These are phyloP conservation scores for Nemania sp. DNA, from an alignment of 2,329 filamentous ascomycete species.

Conservation along the genomic window DNA sequence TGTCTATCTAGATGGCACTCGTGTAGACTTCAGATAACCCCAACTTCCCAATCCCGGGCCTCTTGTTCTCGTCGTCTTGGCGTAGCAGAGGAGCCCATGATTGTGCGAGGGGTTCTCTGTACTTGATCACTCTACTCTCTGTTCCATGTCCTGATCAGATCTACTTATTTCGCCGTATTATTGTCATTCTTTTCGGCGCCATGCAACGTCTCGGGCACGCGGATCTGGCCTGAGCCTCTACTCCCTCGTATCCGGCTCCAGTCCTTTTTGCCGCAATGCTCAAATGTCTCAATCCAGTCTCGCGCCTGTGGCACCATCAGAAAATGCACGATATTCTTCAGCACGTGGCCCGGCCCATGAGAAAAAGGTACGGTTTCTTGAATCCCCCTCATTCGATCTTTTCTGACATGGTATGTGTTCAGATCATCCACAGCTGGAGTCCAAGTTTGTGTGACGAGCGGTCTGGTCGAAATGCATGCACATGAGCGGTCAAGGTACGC, in stretches of 20 bases:
- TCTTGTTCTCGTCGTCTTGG: not conserved
- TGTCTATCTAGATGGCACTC: not conserved
- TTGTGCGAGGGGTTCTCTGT: not conserved
- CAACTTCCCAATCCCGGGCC: not conserved
- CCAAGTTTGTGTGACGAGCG: not conserved
- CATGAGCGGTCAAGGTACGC: conserved; percentile 13
- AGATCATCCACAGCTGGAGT: not conserved
- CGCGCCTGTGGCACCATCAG: not conserved
- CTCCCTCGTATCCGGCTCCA: conserved; percentile 8
- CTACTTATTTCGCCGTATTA: not conserved
- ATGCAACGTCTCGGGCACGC: conserved; percentile 4
- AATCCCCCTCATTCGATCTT: not conserved
- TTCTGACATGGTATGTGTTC: not conserved
- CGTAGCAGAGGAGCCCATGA: not conserved
- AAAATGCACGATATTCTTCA: not conserved
- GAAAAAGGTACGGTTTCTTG: not conserved
- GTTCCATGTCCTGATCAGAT: not conserved
- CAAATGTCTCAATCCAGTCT: not conserved
- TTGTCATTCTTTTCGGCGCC: conserved; percentile 1
- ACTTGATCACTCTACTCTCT: not conserved
- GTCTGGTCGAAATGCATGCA: not conserved
- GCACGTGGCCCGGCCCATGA: conserved; percentile 6
- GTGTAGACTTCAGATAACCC: not conserved
- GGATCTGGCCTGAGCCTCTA: not conserved
- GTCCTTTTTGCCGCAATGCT: not conserved